phyloP scores from a whole-genome alignment of 176 grass and related monocot species.

The Saccharum spontaneum region DNA sequence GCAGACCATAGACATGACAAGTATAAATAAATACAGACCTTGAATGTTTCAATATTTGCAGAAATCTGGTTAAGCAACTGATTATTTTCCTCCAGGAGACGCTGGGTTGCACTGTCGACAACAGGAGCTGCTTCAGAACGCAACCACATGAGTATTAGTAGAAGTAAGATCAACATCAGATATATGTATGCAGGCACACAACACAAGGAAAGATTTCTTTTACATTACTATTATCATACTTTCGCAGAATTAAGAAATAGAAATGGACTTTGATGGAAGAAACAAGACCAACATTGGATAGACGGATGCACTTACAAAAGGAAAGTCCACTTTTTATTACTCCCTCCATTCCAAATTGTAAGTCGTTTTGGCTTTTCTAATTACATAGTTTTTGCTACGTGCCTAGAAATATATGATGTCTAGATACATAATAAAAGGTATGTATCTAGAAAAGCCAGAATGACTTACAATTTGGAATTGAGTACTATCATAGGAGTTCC shows the following conservation, averaged over 20 bases:
- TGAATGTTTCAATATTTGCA: slow-evolving; percentile 69
- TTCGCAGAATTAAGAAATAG: slow-evolving; percentile 20
- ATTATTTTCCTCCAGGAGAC: slow-evolving; percentile 78
- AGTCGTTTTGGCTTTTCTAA: background rate
- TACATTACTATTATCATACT: slow-evolving; percentile 6
- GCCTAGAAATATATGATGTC: background rate
- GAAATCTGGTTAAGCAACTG: slow-evolving; percentile 78
- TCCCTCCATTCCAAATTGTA: background rate
- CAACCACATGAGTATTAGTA: background rate
- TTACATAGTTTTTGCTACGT: background rate
- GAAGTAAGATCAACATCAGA: slow-evolving; percentile 13
- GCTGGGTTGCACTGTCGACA: slow-evolving; percentile 64
- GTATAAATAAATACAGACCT: slow-evolving; percentile 43
- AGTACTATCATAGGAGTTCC: slow-evolving; percentile 8
- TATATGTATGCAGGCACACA: background rate
- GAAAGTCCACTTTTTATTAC: background rate
- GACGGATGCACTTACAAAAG: background rate
- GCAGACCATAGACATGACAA: background rate
- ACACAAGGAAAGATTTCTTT: background rate
- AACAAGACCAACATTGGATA: background rate
- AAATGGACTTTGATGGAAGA: background rate
- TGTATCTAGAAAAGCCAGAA: too few species aligned
- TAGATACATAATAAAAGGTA: background rate
- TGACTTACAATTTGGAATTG: background rate
- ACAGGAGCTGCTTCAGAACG: slow-evolving; percentile 49